A percentile compares a stretch with the other conserved stretches of the same genome.
phyloP scores from a whole-genome alignment of 345 rosid species.

The Garcia nutans region DNA sequence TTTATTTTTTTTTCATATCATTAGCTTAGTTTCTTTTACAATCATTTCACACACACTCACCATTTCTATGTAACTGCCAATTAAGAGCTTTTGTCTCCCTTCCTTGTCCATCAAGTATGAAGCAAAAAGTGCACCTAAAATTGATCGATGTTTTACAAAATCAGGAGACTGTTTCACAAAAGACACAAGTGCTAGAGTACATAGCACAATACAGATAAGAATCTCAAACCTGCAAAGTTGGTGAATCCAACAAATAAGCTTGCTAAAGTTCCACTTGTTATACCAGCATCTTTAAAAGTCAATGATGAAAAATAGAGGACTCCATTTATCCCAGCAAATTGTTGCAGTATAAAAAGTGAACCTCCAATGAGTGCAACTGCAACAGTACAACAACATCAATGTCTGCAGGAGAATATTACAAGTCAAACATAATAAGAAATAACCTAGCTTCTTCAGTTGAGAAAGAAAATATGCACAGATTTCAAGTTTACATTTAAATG shows the following conservation, averaged over 20 bases:
- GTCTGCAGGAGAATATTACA: background rate
- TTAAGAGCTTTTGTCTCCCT: slow-evolving; percentile 65
- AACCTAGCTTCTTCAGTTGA: background rate
- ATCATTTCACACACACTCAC: slow-evolving; percentile 38
- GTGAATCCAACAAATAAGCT: slow-evolving; percentile 64
- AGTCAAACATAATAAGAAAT: background rate
- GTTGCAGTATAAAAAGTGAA: slow-evolving; percentile 66
- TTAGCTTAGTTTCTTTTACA: slow-evolving; percentile 5
- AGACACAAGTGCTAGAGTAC: slow-evolving; percentile 3
- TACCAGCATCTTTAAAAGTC: slow-evolving; percentile 71
- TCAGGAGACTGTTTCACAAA: slow-evolving; percentile 3
- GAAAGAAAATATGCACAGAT: background rate
- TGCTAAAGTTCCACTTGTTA: slow-evolving; percentile 54
- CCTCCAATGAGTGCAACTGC: slow-evolving; percentile 76
- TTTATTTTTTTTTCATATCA: background rate
- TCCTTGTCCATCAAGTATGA: slow-evolving; percentile 61
- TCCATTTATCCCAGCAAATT: slow-evolving; percentile 84
- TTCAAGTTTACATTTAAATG: background rate
- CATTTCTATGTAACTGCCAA: slow-evolving; percentile 76
- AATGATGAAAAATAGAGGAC: slow-evolving; percentile 80
- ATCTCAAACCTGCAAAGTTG: slow-evolving; percentile 62
- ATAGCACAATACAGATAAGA: background rate
- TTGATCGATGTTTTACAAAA: slow-evolving; percentile 17
- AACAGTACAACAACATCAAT: slow-evolving; percentile 22
- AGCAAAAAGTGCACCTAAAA: slow-evolving; percentile 62